These are phyloP conservation scores for Euphorbia schlechtendalii DNA, from an alignment of 441 rosid genomes.

Conservation along the genomic window DNA sequence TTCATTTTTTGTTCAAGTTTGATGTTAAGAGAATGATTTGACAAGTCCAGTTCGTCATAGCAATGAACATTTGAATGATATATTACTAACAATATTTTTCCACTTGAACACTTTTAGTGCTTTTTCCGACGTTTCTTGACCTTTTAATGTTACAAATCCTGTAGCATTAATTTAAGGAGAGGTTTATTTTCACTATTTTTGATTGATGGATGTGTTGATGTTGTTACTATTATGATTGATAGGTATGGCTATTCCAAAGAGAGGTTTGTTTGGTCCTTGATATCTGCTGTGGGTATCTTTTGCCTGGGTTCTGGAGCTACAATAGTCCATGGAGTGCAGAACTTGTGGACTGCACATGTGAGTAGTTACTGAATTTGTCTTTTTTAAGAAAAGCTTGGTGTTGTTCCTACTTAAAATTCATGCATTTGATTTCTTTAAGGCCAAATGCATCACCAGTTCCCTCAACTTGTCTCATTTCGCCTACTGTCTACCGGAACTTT, in stretches of 20 bases:
- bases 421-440: slow-evolving; percentile 13
- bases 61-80: slow-evolving; percentile 8
- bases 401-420: background rate
- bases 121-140: too few relatives aligned
- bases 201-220: slow-evolving; percentile 15
- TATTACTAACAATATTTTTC: background rate
- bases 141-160: too few relatives aligned
- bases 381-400: background rate
- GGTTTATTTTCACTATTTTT: slow-evolving; percentile 1
- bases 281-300: slow-evolving; percentile 98
- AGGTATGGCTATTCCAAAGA: slow-evolving; percentile 99
- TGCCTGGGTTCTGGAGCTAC: slow-evolving; percentile 99
- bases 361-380: slow-evolving; percentile 10
- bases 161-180: too few relatives aligned
- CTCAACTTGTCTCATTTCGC: too few relatives aligned
- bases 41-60: slow-evolving; percentile 1
- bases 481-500: too few relatives aligned
- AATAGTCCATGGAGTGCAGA: slow-evolving; percentile 86
- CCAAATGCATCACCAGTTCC: too few relatives aligned
- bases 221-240: slow-evolving; percentile 24
- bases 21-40: background rate
- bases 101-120: background rate
- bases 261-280: slow-evolving; percentile 99
- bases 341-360: slow-evolving; percentile 81
- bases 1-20: slow-evolving; percentile 5